phyloP scores from a whole-genome alignment of 257 asterid species.

The Rauvolfia tetraphylla region DNA sequence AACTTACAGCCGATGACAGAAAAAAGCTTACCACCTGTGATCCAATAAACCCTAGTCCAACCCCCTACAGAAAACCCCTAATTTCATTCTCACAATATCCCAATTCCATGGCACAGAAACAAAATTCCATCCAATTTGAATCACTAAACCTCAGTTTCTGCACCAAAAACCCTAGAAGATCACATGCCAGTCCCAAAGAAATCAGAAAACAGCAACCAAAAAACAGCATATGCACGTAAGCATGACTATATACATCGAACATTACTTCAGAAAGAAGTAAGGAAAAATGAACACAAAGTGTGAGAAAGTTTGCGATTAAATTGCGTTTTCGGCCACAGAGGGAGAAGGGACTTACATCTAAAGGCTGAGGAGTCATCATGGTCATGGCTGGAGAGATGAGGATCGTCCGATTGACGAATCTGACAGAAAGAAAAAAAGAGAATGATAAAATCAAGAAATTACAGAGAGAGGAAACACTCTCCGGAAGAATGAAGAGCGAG shows the following conservation, averaged over 20 bases:
- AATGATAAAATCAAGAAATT: constrained; percentile 21
- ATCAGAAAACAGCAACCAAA: constrained; percentile 6
- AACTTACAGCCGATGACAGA: not conserved
- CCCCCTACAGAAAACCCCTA: constrained; percentile 18
- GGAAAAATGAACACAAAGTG: constrained; percentile 19
- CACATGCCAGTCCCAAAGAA: constrained; percentile 26
- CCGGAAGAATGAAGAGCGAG: constrained; percentile 10
- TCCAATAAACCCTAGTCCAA: constrained; percentile 37
- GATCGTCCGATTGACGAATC: constrained; percentile 55
- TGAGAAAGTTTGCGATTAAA: not conserved
- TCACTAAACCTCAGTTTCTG: constrained; percentile 32
- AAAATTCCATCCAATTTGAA: constrained; percentile 8
- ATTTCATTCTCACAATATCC: constrained; percentile 16
- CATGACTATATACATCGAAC: constrained; percentile 6
- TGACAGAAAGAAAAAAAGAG: constrained; percentile 24
- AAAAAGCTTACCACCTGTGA: constrained; percentile 21
- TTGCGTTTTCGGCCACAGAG: not conserved
- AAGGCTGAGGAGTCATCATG: constrained; percentile 75
- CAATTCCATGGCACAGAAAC: constrained; percentile 21
- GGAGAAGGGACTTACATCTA: constrained; percentile 51
- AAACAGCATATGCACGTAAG: constrained; percentile 9
- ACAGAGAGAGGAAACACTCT: not conserved
- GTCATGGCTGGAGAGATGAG: constrained; percentile 53
- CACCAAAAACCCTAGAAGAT: constrained; percentile 67
- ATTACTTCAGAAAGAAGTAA: constrained; percentile 11